Base-by-base conservation (phyloP, 2,329 filamentous ascomycete genomes). In the Trichoderma atrobrunneum region DNA sequence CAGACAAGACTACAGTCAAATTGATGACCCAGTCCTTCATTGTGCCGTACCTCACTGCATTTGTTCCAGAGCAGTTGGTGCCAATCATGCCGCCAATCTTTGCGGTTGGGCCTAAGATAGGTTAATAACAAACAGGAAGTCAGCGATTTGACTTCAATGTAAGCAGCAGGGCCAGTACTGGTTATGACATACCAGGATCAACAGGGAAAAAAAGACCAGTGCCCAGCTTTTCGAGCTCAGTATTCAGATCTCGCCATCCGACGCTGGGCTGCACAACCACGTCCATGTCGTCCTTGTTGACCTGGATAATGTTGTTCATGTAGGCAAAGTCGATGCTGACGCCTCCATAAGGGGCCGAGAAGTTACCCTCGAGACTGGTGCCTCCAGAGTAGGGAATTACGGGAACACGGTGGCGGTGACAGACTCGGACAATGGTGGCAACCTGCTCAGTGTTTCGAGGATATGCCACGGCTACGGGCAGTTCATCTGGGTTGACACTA, bases 21-120 rank as follows among this genome's bases (percentile, higher is more conserved):
- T 94, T 94, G 78, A 95, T 89, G 30, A 95, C 92, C 92, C 92
- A 95, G 77, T 95, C 93, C 78, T 93, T 94, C 93, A 95, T 95
- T 0, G 93, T 95, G 7, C 93, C 93, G 78, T 95, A 95, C 75
- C 90, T 87, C 54, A 94, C 92, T 3, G 92, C 92, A 77, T 94
- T 95, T 0, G 93, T 95, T 2, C 93, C 93, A 14, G 90, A 91
- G 78, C 89, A 91, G 77, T 93, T 93, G 11, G 92, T 95, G 14
- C 92, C 92, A 32, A 95, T 89, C 93, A 95, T 95, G 56, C 92
- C 92, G 64, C 92, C 92, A 76, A 95, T 93, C 82, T 92, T 92
- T 18, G 92, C 92, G 76, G 86, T 88, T 73, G 88, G 88, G 32
- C 87, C 87, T 85, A 66, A 5, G 4, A 26, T 24, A 5, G 14